A percentile compares a stretch with the other conserved stretches of the same genome.
Conservation (phyloP, 768 basidiomycete species). For the Phaffia tasmanica region DNA sequence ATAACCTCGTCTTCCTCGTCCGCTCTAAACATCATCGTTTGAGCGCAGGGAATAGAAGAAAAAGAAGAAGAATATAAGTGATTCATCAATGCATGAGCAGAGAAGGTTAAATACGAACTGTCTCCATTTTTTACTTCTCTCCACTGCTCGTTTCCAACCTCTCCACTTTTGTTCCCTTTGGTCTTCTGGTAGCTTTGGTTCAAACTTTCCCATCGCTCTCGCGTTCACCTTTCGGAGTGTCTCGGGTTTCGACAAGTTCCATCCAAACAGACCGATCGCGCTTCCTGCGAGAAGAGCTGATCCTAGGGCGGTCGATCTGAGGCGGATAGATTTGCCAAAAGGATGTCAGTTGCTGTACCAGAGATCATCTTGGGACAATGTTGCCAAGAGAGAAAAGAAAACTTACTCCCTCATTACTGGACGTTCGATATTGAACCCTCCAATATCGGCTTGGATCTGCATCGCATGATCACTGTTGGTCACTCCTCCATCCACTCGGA, state of each 20-base stretch:
- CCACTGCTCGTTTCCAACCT: conserved; percentile 81
- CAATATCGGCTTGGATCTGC: conserved; percentile 44
- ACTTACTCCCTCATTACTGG: conserved; percentile 94
- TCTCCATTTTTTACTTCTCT: conserved; percentile 69
- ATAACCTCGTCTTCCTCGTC: conserved; percentile 13
- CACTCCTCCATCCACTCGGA: conserved; percentile 94
- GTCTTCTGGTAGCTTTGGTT: conserved; percentile 46
- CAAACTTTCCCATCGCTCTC: conserved; percentile 62
- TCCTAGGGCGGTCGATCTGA: conserved; percentile 88
- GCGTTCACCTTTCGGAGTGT: conserved; percentile 74
- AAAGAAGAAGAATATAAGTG: not conserved
- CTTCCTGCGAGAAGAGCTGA: conserved; percentile 86
- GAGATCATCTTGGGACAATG: not conserved
- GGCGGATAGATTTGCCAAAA: not conserved
- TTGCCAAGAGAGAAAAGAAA: not conserved
- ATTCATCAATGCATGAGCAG: not conserved
- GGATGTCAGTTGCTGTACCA: not conserved
- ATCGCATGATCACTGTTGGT: conserved; percentile 54
- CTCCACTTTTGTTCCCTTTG: conserved; percentile 57
- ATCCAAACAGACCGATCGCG: conserved; percentile 76
- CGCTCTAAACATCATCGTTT: not conserved
- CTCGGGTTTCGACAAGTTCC: conserved; percentile 75
- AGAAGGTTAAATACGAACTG: not conserved
- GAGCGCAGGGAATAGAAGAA: not conserved
- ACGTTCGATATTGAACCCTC: conserved; percentile 80